These are phyloP conservation scores for Thielaviopsis euricoi DNA, from an alignment of 2,329 filamentous ascomycete genomes.

Conservation along the genomic window DNA sequence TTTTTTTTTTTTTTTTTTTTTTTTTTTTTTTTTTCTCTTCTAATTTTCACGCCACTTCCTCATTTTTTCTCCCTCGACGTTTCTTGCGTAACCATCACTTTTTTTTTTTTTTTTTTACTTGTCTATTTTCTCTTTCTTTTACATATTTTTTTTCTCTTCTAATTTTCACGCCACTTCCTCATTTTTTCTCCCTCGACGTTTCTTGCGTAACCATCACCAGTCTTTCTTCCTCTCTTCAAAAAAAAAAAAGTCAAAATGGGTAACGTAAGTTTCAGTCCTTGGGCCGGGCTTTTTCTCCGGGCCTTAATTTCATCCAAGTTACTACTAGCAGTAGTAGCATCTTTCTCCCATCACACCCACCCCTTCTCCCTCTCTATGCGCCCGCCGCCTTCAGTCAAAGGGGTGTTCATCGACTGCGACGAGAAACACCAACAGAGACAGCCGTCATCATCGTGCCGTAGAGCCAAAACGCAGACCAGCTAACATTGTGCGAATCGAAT, in stretches of 20 bases:
- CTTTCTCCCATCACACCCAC: too few species aligned
- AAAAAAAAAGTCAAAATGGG: constrained; percentile 9
- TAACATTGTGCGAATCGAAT: background rate
- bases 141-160: background rate
- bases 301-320: too few species aligned
- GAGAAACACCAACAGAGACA: background rate
- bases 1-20: background rate
- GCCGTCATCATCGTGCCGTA: too few species aligned
- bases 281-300: too few species aligned
- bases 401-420: constrained; percentile 7
- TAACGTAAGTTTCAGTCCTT: constrained; percentile 11
- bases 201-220: too few species aligned
- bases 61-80: background rate
- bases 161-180: too few species aligned
- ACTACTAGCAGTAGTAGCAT: too few species aligned
- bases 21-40: background rate
- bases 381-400: too few species aligned
- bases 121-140: background rate
- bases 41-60: background rate
- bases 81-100: too few species aligned
- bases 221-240: background rate
- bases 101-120: background rate
- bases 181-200: background rate
- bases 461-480: too few species aligned
- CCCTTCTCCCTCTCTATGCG: too few species aligned